Evolutionary conservation across 2,329 filamentous ascomycete genomes (phyloP).

Genomic region (Ceratocystis diversiconidia): DNA sequence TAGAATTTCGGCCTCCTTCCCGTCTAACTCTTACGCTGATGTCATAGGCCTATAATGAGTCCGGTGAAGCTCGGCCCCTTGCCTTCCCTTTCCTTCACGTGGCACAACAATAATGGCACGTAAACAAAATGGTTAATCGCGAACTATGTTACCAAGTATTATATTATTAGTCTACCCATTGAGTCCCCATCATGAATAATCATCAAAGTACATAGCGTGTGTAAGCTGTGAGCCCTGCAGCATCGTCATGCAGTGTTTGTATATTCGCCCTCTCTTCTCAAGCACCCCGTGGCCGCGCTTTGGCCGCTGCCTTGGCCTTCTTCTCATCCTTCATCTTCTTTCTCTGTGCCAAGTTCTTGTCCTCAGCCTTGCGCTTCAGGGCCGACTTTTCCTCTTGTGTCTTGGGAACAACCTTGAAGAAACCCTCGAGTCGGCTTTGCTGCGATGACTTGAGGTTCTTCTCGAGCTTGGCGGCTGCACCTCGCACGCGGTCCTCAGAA

Average conservation of each 20-base stretch:
- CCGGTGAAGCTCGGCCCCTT: background rate
- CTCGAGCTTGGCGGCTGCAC: slow-evolving; percentile 59
- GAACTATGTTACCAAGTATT: too few species aligned
- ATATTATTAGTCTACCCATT: too few species aligned
- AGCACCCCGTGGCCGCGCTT: slow-evolving; percentile 66
- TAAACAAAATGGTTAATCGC: too few species aligned
- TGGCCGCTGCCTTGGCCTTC: slow-evolving; percentile 86
- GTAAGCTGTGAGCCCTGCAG: background rate
- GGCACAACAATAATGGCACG: background rate
- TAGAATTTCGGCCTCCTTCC: too few species aligned
- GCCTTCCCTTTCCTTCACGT: background rate
- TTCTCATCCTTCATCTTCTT: slow-evolving; percentile 91
- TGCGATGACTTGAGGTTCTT: slow-evolving; percentile 88
- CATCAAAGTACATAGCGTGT: background rate
- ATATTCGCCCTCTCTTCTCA: slow-evolving; percentile 23
- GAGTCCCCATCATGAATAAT: background rate
- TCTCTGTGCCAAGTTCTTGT: slow-evolving; percentile 81
- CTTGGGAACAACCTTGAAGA: slow-evolving; percentile 88
- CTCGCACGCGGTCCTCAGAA: slow-evolving; percentile 82
- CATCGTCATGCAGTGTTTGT: background rate
- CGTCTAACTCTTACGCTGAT: background rate
- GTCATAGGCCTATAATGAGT: background rate
- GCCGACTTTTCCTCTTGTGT: slow-evolving; percentile 71
- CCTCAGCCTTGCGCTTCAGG: slow-evolving; percentile 85
- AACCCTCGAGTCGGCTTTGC: slow-evolving; percentile 83